A percentile compares a stretch with the other conserved stretches of the same genome.
These are phyloP conservation scores for Mucor piriformis DNA, from an alignment of 371 early-diverging fungal genomes.

Conservation along the genomic window DNA sequence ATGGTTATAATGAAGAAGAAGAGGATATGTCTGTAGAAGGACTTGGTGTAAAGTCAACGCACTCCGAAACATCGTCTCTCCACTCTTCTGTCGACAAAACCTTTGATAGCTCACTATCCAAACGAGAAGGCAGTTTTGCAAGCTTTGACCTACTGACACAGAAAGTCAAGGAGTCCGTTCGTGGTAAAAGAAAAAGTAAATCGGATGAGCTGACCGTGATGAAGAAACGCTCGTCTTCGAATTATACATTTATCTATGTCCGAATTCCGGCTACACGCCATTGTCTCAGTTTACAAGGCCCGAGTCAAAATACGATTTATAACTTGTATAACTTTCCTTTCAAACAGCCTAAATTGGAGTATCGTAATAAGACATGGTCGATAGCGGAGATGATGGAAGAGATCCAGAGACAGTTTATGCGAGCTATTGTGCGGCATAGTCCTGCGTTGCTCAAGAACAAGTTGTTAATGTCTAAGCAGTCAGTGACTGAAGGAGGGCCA, in stretches of 20 bases:
- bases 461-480: conserved; percentile 4
- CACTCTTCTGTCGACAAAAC: neutral
- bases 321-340: conserved; percentile 74
- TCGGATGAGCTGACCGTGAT: conserved; percentile 56
- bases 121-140: conserved; percentile 17
- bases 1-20: neutral
- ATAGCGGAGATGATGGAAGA: conserved; percentile 67
- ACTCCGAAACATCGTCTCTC: neutral
- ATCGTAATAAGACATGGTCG: conserved; percentile 78
- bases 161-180: conserved; percentile 19
- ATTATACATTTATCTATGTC: conserved; percentile 75
- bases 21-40: neutral
- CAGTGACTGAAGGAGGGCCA: too few species aligned
- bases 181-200: conserved; percentile 9
- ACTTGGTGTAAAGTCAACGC: neutral
- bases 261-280: conserved; percentile 71
- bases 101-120: neutral
- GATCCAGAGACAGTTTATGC: conserved; percentile 57
- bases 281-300: conserved; percentile 72
- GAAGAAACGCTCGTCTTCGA: conserved; percentile 71
- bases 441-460: conserved; percentile 13
- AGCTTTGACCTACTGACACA: conserved; percentile 20
- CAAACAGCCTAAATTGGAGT: conserved; percentile 73
- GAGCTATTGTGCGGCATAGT: conserved; percentile 14
- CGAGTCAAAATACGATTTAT: conserved; percentile 72